Evolutionary conservation across 2,329 filamentous ascomycete genomes (phyloP).

Genomic region (Thelonectria blattea): DNA sequence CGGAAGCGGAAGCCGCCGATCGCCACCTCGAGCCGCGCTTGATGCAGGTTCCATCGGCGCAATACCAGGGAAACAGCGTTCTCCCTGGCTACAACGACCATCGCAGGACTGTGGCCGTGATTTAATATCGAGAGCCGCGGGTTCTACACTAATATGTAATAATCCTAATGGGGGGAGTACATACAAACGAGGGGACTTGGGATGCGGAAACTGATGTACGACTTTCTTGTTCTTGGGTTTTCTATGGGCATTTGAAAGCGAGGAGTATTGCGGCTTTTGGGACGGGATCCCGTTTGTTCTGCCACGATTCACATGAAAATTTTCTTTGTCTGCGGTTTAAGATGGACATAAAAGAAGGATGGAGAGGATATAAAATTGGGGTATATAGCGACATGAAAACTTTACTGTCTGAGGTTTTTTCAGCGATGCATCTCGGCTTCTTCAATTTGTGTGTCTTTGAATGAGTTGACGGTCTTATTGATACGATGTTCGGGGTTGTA

Average conservation of each 20-base stretch:
- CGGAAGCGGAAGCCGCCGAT: conserved; percentile 52
- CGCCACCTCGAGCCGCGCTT: conserved; percentile 50
- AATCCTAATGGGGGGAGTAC: neutral
- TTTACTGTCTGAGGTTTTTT: too few relatives aligned
- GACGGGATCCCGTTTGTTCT: neutral
- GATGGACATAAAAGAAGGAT: neutral
- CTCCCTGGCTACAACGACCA: conserved; percentile 50
- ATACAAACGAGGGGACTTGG: neutral
- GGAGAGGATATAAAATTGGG: neutral
- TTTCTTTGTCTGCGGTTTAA: neutral
- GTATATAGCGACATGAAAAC: too few relatives aligned
- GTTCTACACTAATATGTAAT: neutral
- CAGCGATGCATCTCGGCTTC: too few relatives aligned
- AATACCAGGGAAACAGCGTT: conserved; percentile 41
- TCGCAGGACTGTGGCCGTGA: conserved; percentile 35
- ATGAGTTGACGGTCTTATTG: too few relatives aligned
- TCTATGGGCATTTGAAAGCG: neutral
- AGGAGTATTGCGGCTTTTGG: neutral
- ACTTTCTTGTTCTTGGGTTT: neutral
- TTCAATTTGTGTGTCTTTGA: too few relatives aligned
- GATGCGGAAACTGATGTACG: neutral
- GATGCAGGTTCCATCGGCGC: conserved; percentile 43
- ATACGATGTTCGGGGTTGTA: too few relatives aligned
- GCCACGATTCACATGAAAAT: neutral
- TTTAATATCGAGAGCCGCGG: conserved; percentile 18